Conservation (phyloP, 129 eudicot genomes). For the Arctium lappa region DNA sequence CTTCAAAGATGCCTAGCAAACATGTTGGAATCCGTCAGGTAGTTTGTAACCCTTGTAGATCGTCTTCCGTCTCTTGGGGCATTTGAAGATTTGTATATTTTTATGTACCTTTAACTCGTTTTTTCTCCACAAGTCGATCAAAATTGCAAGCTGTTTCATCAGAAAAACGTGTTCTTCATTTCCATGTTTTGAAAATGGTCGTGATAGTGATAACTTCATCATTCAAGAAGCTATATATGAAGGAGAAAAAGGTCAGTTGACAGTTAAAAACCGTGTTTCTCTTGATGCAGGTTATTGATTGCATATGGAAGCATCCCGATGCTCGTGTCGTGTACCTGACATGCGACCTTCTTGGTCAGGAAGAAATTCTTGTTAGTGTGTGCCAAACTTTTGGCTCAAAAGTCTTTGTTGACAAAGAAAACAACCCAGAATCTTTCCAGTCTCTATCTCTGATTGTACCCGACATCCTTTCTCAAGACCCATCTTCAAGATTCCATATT, state of each 20-base stretch:
- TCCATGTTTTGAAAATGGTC: neutral
- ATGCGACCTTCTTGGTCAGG: conserved; percentile 90
- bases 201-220: neutral
- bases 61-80: neutral
- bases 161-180: neutral
- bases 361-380: conserved; percentile 66
- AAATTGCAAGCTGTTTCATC: neutral
- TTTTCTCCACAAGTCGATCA: neutral
- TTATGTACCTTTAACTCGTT: neutral
- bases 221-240: neutral
- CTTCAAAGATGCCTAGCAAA: conserved; percentile 65
- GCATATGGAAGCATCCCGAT: conserved; percentile 88
- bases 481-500: conserved; percentile 72
- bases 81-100: neutral
- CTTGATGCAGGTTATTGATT: conserved; percentile 59
- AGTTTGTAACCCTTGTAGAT: conserved; percentile 6
- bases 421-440: conserved; percentile 49
- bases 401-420: conserved; percentile 65
- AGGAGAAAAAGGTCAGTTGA: neutral
- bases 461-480: conserved; percentile 51
- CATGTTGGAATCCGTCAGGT: conserved; percentile 76
- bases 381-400: conserved; percentile 75
- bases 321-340: conserved; percentile 67
- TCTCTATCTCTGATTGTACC: conserved; percentile 55
- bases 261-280: neutral